These are phyloP conservation scores for Aquilaria sinensis DNA, from an alignment of 345 rosid genomes.

Conservation along the genomic window DNA sequence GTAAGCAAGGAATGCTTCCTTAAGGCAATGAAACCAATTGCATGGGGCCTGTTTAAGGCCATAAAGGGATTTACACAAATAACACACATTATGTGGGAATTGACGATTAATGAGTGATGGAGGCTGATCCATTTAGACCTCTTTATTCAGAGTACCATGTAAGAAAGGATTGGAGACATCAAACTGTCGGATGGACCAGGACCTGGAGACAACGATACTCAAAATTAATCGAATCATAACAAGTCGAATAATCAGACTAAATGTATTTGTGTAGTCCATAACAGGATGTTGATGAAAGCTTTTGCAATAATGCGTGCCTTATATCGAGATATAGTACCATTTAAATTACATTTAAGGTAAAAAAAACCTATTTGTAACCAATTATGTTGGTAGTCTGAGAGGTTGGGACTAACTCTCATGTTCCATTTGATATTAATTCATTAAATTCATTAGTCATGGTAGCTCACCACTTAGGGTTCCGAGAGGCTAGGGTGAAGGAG, in stretches of 20 bases:
- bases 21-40: not conserved
- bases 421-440: not conserved
- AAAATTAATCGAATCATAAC: not conserved
- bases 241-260: not conserved
- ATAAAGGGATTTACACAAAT: not conserved
- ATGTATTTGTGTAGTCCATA: not conserved
- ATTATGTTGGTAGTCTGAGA: not conserved
- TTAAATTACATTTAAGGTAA: not conserved
- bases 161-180: not conserved
- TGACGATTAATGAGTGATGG: not conserved
- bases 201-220: not conserved
- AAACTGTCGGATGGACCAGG: not conserved
- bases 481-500: not conserved
- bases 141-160: not conserved
- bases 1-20: not conserved
- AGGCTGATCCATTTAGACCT: not conserved
- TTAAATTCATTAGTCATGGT: not conserved
- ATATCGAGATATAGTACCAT: not conserved
- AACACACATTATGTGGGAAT: not conserved
- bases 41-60: not conserved
- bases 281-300: conserved; percentile 4
- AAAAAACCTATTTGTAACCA: conserved; percentile 1
- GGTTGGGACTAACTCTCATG: not conserved
- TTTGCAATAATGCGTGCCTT: not conserved
- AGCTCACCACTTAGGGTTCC: not conserved